phyloP scores from a whole-genome alignment of 2,329 filamentous ascomycete genomes.

The Daldinia sp. region DNA sequence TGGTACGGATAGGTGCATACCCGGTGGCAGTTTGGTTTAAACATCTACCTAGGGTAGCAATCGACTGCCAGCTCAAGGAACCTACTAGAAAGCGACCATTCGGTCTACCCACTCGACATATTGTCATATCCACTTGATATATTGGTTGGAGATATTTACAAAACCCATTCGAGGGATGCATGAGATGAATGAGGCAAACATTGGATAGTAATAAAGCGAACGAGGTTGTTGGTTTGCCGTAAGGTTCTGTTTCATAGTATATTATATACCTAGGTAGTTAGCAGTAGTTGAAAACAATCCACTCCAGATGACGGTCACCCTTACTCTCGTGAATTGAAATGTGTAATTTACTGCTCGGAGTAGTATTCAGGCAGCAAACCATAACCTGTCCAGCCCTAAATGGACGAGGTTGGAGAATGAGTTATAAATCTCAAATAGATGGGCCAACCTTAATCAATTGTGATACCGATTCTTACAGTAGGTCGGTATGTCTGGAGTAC shows the following conservation, averaged over 20 bases:
- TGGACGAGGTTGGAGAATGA: background rate
- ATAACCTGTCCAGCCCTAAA: background rate
- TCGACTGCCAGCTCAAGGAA: background rate
- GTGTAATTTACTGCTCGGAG: background rate
- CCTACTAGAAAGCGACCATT: too few species aligned
- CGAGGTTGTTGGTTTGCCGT: too few species aligned
- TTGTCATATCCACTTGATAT: background rate
- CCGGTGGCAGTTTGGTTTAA: slow-evolving; percentile 11
- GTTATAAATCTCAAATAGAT: background rate
- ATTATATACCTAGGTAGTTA: too few species aligned
- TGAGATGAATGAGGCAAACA: background rate
- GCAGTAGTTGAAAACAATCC: background rate
- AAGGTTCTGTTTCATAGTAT: too few species aligned
- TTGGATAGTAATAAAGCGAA: background rate
- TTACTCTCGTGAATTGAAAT: background rate
- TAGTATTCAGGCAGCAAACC: background rate
- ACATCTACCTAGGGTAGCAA: background rate
- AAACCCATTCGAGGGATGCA: background rate
- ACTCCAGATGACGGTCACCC: background rate
- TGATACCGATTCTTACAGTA: background rate
- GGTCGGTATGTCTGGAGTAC: background rate
- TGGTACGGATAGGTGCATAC: slow-evolving; percentile 20
- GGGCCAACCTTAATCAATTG: background rate
- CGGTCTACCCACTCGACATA: too few species aligned
- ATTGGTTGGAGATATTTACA: background rate